Evolutionary conservation across 371 early-diverging fungal species (phyloP), one percentile per base, ranked within the genome.

Genomic region (Blakeslea trispora): DNA sequence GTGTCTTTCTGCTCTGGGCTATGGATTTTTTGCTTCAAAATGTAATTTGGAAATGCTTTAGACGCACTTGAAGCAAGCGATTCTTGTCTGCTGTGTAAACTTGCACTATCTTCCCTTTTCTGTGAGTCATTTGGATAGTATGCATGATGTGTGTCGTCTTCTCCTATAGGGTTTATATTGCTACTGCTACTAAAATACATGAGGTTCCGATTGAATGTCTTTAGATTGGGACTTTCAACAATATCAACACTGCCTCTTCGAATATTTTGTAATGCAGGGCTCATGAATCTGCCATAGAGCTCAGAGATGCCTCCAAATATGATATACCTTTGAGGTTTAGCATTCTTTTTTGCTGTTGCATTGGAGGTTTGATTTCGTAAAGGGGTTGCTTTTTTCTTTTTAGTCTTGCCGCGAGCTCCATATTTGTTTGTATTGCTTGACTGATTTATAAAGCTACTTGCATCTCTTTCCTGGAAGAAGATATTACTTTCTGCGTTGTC

Each of bases 291-390:
- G 34, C 61, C 65, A 32, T 57, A 54, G 13, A 82, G 61, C 13
- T 86, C 85, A 43, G 78, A 75, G 7, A 83, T 58, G 8, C 87
- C 85, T 31, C 82, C 75, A 22, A 84, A 64, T 21, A 86, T 43
- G 23, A 82, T 47, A 51, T 77, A 83, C 5, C 70, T 72, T 6
- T 63, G 57, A 35, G 71, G 70, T 34, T 55, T 41, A 24, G 28
- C 28, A 28, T 3, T 7, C 28, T 28, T 28, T 7, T 28, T 28
- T 7, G 28, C 7, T 28, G 3, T 28, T 28, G 3, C 28, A 28
- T 28, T 28, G 28, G 3, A 28, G 5, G 7, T 5, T 28, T 28
- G 28, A 53, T 44, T 41, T 55, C 55, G n/a, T 5, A 28, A 3
- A 19, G n/a, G 31, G 19, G 14, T 11, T 34, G 47, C n/a, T 43